Base-by-base conservation (phyloP, 2,329 filamentous ascomycete species). In the Neonectria sp. region DNA sequence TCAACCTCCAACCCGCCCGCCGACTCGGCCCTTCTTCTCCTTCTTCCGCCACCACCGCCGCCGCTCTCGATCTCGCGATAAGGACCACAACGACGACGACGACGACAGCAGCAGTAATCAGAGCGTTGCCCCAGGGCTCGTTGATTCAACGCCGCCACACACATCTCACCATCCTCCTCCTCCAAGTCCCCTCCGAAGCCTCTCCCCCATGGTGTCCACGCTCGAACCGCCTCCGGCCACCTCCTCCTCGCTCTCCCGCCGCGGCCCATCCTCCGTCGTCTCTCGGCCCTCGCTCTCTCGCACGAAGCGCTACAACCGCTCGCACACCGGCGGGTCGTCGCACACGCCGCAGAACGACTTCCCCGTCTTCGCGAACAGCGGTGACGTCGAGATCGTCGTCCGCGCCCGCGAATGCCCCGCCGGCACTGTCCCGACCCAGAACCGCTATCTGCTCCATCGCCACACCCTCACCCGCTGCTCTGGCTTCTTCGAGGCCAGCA, bases 381-480 rank as follows among this genome's bases (percentile, higher is more conserved):
- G 95, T 77, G 95, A 98, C 81, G 94, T 98, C 76, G 95, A 98
- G 82, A 95, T 98, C 69, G 78, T 95, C 62, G 89, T 98, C 75
- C 88, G 87, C 77, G 87, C 89, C 15, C 85, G 92, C 60, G 71
- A 76, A 17, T 62, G 64, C 8, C 64, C 71, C 13, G 67, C 68
- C 27, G 68, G 71, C 29, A 66, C 68, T 24, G 24, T 63, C 37
- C 68, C 74, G 40, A 74, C 71, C 55, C 92, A 96, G 81, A 93
- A 94, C 78, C 88, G 93, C 68, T 98, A 98, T 79, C 86, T 98
- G 53, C 86, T 98, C 63, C 95, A 98, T 82, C 88, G 91, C 67
- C 88, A 98, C 76, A 97, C 95, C 46, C 84, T 98, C 72, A 91
- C 93, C 35, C 93, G 97, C 81, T 97, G 93, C 77, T 97, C 95